phyloP scores from a whole-genome alignment of 129 eudicot genomes.

The Tagetes erecta region DNA sequence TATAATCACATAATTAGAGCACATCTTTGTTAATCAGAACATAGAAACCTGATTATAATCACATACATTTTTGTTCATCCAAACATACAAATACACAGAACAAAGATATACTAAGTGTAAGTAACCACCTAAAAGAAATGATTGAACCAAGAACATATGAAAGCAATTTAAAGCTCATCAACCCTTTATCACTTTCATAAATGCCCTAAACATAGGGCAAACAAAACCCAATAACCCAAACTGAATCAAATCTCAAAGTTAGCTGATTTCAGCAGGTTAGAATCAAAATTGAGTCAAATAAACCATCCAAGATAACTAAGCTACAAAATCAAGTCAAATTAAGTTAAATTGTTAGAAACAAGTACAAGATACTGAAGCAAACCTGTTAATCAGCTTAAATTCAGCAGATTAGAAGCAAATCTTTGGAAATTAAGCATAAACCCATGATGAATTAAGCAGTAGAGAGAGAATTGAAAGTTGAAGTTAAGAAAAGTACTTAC shows the following conservation, averaged over 20 bases:
- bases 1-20: not conserved
- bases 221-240: not conserved
- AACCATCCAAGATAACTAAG: too few relatives aligned
- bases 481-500: constrained; percentile 12
- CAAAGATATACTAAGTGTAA: constrained; percentile 1
- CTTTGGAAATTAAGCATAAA: not conserved
- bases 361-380: too few relatives aligned
- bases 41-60: not conserved
- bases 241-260: not conserved
- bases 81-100: constrained; percentile 5
- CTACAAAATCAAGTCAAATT: too few relatives aligned
- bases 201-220: constrained; percentile 25
- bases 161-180: not conserved
- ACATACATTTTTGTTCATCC: not conserved
- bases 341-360: too few relatives aligned
- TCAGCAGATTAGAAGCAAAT: constrained; percentile 9
- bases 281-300: not conserved
- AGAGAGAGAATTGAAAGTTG: not conserved
- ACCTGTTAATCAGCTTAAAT: not conserved
- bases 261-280: constrained; percentile 6
- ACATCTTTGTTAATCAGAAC: not conserved
- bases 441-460: constrained; percentile 11
- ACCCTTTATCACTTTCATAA: not conserved
- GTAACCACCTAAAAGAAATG: not conserved
- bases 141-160: not conserved